Evolutionary conservation across 176 grass and related monocot species (phyloP).

Genomic region (Oryza meyeriana): DNA sequence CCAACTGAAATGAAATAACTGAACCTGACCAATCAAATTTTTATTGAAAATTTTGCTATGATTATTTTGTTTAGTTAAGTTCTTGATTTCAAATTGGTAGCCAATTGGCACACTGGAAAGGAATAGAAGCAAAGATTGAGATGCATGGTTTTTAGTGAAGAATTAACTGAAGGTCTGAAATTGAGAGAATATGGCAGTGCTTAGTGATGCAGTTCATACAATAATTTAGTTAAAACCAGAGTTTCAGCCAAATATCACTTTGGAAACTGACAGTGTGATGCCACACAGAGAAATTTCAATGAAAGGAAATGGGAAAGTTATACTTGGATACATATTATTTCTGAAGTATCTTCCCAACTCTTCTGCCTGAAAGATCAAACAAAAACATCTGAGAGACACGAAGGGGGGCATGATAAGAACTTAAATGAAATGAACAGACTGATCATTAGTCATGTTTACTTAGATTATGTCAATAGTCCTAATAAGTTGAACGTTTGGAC

Average conservation of each 20-base stretch:
- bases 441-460: background rate
- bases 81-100: slow-evolving; percentile 5
- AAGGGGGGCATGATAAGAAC: background rate
- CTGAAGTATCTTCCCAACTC: slow-evolving; percentile 93
- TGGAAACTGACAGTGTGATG: background rate
- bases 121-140: slow-evolving; percentile 4
- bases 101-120: background rate
- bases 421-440: background rate
- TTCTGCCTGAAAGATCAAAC: slow-evolving; percentile 63
- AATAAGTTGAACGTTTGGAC: background rate
- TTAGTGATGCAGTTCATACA: slow-evolving; percentile 13
- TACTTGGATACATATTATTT: slow-evolving; percentile 99
- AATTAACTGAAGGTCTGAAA: background rate
- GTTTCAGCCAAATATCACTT: background rate
- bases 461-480: background rate
- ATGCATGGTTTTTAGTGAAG: background rate
- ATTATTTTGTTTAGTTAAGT: background rate
- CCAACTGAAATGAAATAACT: slow-evolving; percentile 11
- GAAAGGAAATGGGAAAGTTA: background rate
- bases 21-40: background rate
- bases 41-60: background rate
- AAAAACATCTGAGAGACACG: background rate
- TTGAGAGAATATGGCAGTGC: background rate
- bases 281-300: background rate
- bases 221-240: slow-evolving; percentile 4